Base-by-base conservation (phyloP, 2,329 filamentous ascomycete genomes). In the Fusarium aywerte region DNA sequence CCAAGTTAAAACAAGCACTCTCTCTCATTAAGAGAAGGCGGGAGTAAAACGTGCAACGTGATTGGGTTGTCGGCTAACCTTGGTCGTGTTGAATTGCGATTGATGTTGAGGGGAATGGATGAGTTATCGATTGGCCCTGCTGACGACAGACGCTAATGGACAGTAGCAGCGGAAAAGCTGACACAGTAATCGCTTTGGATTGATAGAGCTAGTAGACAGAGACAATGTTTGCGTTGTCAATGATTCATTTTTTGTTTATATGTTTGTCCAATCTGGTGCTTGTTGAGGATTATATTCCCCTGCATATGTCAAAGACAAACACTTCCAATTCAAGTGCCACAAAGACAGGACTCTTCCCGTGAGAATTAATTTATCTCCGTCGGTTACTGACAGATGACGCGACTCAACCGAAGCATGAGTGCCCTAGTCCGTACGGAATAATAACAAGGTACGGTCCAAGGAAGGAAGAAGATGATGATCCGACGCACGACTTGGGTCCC, bases 1-100 rank as follows among this genome's bases (percentile, higher is more conserved):
- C 65, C 65, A 68, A 68, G 65, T 65, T 61, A 25, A 68, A 68
- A 57, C 65, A 68, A 68, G 65, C 65, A 66, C 62, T 66, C 38
- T 66, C 38, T 50, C 33, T 32, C 8, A 40, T 32, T 11, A 11
- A 52, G 33, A 51, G 33, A 47, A 58, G 40, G 58, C 21, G 49
- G 51, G 38, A 36, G 27, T 4, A 43, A 36, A 52, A 16, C 20
- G 20, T n/a, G 48, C 51, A 25, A 7, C 25, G 20, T 65, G 65
- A 68, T 68, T 68, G 65, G 65, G 65, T 16, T 13, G 16, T 20
- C 33, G 45, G 16, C 10, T 31, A 45, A 52, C 51, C 51, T 48
- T 52, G 60, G 45, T 67, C 56, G 48, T 25, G 21, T 21, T 38
- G n/a, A n/a, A 66, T 38, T 49, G 31, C 31, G 45, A 42, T 51